These are phyloP conservation scores for Citrus australasica DNA, from an alignment of 345 rosid species.

Conservation along the genomic window DNA sequence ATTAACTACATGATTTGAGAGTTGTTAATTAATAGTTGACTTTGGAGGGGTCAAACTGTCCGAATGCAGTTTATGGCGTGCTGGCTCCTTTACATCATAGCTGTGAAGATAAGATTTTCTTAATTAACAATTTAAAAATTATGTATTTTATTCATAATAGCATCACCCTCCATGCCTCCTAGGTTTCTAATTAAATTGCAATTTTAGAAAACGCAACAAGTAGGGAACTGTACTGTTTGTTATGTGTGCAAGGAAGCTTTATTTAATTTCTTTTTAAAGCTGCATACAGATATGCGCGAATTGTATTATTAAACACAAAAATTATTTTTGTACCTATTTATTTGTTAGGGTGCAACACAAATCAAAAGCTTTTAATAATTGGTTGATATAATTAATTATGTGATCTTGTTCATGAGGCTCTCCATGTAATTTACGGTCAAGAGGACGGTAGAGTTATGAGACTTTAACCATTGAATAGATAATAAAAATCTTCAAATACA, in stretches of 20 bases:
- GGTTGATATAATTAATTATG: too few species aligned
- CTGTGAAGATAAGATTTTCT: neutral
- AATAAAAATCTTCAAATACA: too few species aligned
- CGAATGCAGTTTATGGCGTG: conserved; percentile 12
- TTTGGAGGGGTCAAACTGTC: conserved; percentile 9
- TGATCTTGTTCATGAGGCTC: too few species aligned
- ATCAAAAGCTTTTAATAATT: too few species aligned
- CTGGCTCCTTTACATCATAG: neutral
- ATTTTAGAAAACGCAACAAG: neutral
- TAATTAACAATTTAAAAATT: neutral
- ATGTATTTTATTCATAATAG: neutral
- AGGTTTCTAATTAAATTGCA: neutral
- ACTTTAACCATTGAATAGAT: too few species aligned
- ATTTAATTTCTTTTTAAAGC: too few species aligned
- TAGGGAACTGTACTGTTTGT: neutral
- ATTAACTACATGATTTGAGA: neutral
- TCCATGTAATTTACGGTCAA: too few species aligned
- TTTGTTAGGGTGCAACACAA: neutral
- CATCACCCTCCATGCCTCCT: neutral
- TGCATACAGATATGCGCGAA: neutral
- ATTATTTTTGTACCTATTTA: neutral
- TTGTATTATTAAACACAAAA: neutral
- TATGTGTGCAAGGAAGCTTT: neutral
- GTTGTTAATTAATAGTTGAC: neutral
- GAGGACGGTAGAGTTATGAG: too few species aligned